Evolutionary conservation across 1,139 yeast species (phyloP).

Genomic region (Geotrichum aggregatum): DNA sequence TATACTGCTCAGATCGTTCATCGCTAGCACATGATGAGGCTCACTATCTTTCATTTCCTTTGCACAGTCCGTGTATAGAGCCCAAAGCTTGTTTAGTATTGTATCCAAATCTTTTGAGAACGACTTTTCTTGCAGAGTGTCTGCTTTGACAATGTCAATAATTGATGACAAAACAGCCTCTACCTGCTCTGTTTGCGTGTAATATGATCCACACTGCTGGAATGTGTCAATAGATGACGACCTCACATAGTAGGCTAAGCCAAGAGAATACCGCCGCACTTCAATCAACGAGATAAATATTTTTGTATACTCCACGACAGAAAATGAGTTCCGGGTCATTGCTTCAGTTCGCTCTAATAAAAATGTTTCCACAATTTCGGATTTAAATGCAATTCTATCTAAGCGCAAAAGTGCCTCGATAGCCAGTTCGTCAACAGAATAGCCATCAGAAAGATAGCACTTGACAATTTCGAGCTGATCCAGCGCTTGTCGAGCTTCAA

Average conservation of each 20-base stretch:
- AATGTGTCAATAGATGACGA: conserved; percentile 25
- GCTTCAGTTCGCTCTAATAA: conserved; percentile 19
- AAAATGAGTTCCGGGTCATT: conserved; percentile 11
- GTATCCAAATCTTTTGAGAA: conserved; percentile 16
- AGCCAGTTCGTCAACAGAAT: conserved; percentile 26
- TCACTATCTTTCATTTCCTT: conserved; percentile 7
- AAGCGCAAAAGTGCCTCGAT: conserved; percentile 25
- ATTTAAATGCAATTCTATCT: conserved; percentile 23
- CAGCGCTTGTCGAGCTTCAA: conserved; percentile 32
- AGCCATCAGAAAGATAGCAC: conserved; percentile 28
- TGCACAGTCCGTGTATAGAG: conserved; percentile 14
- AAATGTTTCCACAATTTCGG: conserved; percentile 21
- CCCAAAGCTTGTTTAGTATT: conserved; percentile 19
- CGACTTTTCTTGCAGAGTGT: conserved; percentile 16
- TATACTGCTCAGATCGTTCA: conserved; percentile 19
- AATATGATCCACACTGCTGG: conserved; percentile 17
- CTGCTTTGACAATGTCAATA: conserved; percentile 22
- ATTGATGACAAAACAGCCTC: conserved; percentile 21
- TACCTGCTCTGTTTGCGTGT: conserved; percentile 21
- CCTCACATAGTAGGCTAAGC: conserved; percentile 19
- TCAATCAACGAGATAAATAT: conserved; percentile 24
- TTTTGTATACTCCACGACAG: conserved; percentile 21
- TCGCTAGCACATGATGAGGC: conserved; percentile 14
- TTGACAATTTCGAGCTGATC: conserved; percentile 32
- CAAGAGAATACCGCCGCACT: conserved; percentile 21